Evolutionary conservation across 2,329 filamentous ascomycete genomes (phyloP).

Genomic region (Cryphonectria parasitica): DNA sequence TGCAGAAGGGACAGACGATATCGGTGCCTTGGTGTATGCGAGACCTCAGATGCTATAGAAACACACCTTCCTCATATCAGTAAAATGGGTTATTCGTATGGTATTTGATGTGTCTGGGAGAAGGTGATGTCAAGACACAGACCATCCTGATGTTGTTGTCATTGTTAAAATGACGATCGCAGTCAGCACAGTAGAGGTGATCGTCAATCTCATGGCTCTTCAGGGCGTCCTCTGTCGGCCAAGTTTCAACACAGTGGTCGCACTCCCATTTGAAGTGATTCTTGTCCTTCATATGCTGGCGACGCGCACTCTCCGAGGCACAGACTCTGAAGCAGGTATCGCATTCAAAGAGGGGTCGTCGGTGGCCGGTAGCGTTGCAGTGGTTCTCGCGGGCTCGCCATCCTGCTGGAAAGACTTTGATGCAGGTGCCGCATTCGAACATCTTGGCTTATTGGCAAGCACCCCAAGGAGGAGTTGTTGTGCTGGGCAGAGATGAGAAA

Average conservation of each 20-base stretch:
- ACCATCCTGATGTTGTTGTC: constrained; percentile 38
- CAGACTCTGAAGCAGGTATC: constrained; percentile 5
- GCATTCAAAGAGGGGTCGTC: constrained; percentile 13
- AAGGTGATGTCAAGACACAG: constrained; percentile 27
- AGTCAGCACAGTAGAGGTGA: constrained; percentile 25
- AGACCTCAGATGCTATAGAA: constrained; percentile 58
- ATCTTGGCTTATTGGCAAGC: background rate
- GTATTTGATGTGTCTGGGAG: background rate
- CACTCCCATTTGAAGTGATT: constrained; percentile 24
- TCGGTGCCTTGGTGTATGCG: constrained; percentile 49
- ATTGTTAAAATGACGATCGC: constrained; percentile 15
- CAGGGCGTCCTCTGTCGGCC: background rate
- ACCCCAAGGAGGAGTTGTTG: background rate
- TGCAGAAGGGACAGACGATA: constrained; percentile 61
- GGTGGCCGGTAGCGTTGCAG: constrained; percentile 14
- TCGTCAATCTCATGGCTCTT: constrained; percentile 16
- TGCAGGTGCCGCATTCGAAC: constrained; percentile 17
- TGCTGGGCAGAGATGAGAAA: background rate
- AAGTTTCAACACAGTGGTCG: constrained; percentile 9
- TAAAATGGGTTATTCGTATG: background rate
- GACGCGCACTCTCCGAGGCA: background rate
- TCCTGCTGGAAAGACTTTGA: constrained; percentile 12
- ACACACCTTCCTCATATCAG: background rate
- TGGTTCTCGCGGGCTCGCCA: constrained; percentile 20
- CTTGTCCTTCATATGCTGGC: constrained; percentile 19